Conservation (phyloP, 2,329 filamentous ascomycete species). For the Fusarium dlaminii region DNA sequence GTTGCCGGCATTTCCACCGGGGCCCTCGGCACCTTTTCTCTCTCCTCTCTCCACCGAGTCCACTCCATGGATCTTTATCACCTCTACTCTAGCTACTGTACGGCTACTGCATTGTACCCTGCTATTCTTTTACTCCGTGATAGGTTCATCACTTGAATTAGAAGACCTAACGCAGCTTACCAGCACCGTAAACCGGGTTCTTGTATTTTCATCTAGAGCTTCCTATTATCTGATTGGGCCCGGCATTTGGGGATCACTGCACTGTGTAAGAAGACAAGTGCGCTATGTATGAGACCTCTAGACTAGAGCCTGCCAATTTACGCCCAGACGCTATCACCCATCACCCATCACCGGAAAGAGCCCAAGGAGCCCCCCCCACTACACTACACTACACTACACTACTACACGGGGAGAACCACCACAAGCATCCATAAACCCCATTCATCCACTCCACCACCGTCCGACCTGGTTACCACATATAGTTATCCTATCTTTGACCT, state of each 20-base stretch:
- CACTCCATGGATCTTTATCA: background rate
- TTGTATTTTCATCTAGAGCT: background rate
- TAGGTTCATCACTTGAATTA: background rate
- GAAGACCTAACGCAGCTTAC: background rate
- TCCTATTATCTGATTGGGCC: background rate
- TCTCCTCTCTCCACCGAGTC: background rate
- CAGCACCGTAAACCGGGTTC: slow-evolving; percentile 4
- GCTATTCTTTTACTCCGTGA: background rate
- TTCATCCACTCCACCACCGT: slow-evolving; percentile 25
- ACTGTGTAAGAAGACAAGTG: slow-evolving; percentile 16
- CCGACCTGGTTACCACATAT: slow-evolving; percentile 22
- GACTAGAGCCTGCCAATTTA: slow-evolving; percentile 1
- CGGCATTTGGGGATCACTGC: slow-evolving; percentile 7
- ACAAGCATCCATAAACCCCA: slow-evolving; percentile 11
- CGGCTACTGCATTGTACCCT: background rate
- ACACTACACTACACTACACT: background rate
- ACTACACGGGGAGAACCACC: slow-evolving; percentile 23
- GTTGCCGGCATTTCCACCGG: slow-evolving; percentile 14
- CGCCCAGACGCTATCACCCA: slow-evolving; percentile 20
- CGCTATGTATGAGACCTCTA: background rate
- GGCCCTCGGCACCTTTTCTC: slow-evolving; percentile 1
- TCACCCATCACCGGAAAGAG: slow-evolving; percentile 21
- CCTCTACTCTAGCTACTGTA: background rate
- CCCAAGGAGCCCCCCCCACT: slow-evolving; percentile 1
- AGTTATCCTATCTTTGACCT: slow-evolving; percentile 21